Conservation (phyloP, 306 rosid genomes). For the Dryas alaskensis region DNA sequence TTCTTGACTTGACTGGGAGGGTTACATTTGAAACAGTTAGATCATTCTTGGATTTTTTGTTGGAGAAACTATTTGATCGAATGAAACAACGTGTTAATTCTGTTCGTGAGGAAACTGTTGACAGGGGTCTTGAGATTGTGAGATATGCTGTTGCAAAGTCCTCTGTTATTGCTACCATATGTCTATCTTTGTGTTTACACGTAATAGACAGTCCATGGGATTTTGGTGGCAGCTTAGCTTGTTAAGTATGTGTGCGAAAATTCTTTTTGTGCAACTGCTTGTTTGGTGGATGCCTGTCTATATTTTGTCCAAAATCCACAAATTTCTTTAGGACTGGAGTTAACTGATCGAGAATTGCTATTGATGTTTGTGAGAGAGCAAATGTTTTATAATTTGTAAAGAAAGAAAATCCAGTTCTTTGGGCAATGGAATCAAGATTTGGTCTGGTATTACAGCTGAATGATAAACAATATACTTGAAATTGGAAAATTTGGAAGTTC, state of each 20-base stretch:
- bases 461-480: not conserved
- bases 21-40: slow-evolving; percentile 70
- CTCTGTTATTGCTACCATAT: slow-evolving; percentile 46
- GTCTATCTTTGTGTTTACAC: slow-evolving; percentile 60
- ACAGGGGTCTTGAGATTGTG: slow-evolving; percentile 43
- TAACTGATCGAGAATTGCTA: not conserved
- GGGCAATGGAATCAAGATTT: not conserved
- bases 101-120: slow-evolving; percentile 51
- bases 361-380: not conserved
- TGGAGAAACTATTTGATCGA: slow-evolving; percentile 49
- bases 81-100: slow-evolving; percentile 33
- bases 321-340: slow-evolving; percentile 14
- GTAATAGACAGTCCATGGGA: slow-evolving; percentile 47
- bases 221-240: slow-evolving; percentile 46
- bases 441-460: not conserved
- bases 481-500: not conserved
- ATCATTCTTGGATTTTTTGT: slow-evolving; percentile 56
- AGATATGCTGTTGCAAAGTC: slow-evolving; percentile 55
- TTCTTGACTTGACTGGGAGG: slow-evolving; percentile 63
- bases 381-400: slow-evolving; percentile 2
- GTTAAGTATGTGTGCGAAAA: not conserved
- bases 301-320: not conserved
- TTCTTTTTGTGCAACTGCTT: slow-evolving; percentile 17
- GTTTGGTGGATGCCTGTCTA: slow-evolving; percentile 27
- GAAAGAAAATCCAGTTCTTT: slow-evolving; percentile 8